Base-by-base conservation (phyloP, 1,139 yeast genomes). In the Komagataea norvegica region DNA sequence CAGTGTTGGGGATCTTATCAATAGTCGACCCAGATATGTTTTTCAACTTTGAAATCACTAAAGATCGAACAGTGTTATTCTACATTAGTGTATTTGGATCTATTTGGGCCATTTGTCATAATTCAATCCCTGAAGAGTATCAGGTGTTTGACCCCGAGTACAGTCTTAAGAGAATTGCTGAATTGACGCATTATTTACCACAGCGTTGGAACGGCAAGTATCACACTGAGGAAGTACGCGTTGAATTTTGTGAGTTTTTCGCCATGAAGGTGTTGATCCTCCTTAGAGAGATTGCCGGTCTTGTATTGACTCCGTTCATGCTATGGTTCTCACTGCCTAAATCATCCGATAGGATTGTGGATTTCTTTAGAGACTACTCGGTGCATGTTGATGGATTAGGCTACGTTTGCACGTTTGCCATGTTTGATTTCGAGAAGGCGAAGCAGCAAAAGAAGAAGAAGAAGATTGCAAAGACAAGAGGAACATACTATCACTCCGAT, bases 361-460 rank as follows among this genome's bases (percentile, higher is more conserved):
- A 91, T 56, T 91, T 91, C 54, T 86, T 89, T 60, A 64, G 97
- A 41, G 96, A 91, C 44, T 82, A 77, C 49, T 79, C 95, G 9
- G 79, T 88, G 10, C 93, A 89, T 57, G 87, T 89, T 33, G 97
- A 89, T 62, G 97, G 96, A 0, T 65, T 91, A 31, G 99, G 98
- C 0, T 84, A 89, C 54, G 95, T 91, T 25, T 91, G 98, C 56
- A 81, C 86, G 30, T 87, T 80, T 68, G 97, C 98, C 3, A 84
- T 86, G 78, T 93, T 91, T 61, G 83, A 80, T 48, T 74, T 77
- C 42, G 72, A 71, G 46, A 75, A 71, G 47, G 70, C 73, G 49
- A 72, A 68, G 41, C 62, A 56, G 36, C 55, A 52, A 29, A 45
- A 47, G 6, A 43, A 68, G 41, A 62, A 56, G 36, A 55, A 52